phyloP scores from a whole-genome alignment of 2,329 filamentous ascomycete genomes.

The Paraphaeosphaeria minitans region DNA sequence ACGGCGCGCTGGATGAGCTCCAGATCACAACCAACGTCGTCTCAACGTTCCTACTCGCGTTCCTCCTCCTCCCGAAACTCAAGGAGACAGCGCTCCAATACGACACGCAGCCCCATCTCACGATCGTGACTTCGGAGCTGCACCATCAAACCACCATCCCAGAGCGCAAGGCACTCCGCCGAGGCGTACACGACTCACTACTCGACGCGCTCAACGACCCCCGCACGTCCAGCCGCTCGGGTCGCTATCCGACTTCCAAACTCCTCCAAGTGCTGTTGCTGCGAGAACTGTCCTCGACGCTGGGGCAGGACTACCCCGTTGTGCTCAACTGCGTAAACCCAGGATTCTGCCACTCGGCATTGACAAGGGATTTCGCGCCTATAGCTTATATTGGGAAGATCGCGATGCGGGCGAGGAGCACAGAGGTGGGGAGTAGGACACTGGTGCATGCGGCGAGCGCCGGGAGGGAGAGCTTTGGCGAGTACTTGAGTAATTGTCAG shows the following conservation, averaged over 20 bases:
- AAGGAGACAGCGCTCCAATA: conserved; percentile 26
- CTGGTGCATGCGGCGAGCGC: conserved; percentile 46
- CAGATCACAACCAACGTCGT: conserved; percentile 49
- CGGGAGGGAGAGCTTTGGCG: conserved; percentile 46
- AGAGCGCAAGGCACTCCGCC: conserved; percentile 25
- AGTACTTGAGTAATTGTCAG: conserved; percentile 47
- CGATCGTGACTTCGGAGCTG: conserved; percentile 39
- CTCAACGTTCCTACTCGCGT: conserved; percentile 44
- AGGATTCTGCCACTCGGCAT: conserved; percentile 37
- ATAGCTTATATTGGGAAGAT: conserved; percentile 12
- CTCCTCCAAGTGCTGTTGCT: conserved; percentile 35
- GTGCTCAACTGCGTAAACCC: conserved; percentile 42
- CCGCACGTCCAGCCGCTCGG: conserved; percentile 17
- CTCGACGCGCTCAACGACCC: conserved; percentile 33
- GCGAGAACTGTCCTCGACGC: conserved; percentile 24
- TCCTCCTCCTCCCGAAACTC: conserved; percentile 35
- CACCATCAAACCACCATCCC: conserved; percentile 33
- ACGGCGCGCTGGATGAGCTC: conserved; percentile 32
- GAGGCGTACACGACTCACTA: conserved; percentile 22
- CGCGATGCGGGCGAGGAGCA: conserved; percentile 39
- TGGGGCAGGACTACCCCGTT: conserved; percentile 23
- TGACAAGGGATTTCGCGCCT: background rate
- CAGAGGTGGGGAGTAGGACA: conserved; percentile 49
- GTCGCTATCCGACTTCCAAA: conserved; percentile 37
- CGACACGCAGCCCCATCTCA: conserved; percentile 34